Percentiles rank a stretch among this genome's conserved stretches.
Evolutionary conservation across 1,139 yeast species (phyloP).

Genomic region (Suhomyces terraborum): DNA sequence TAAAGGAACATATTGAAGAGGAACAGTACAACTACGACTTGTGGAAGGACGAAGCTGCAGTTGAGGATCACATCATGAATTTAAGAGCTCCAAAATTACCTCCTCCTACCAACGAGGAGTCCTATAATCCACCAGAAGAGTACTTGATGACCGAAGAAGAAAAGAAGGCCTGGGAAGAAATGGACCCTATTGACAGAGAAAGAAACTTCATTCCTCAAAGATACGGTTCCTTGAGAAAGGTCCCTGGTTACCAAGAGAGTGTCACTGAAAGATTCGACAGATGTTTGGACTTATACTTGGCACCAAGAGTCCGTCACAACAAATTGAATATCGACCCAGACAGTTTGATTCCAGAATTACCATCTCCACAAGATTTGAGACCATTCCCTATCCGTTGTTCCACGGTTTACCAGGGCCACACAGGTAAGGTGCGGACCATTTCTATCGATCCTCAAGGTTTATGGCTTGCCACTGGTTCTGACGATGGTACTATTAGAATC

Average conservation of each 20-base stretch:
- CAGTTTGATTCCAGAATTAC: conserved; percentile 91
- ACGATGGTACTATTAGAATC: conserved; percentile 91
- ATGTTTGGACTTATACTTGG: conserved; percentile 87
- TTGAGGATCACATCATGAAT: conserved; percentile 76
- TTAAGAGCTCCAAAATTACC: conserved; percentile 92
- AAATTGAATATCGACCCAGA: conserved; percentile 95
- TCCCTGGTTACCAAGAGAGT: conserved; percentile 87
- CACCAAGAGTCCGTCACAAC: conserved; percentile 93
- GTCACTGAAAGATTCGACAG: conserved; percentile 93
- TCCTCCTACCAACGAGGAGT: conserved; percentile 96
- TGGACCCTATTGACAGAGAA: conserved; percentile 78
- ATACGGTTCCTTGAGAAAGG: conserved; percentile 79
- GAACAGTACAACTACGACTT: conserved; percentile 66
- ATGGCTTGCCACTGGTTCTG: conserved; percentile 97
- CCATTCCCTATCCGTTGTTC: conserved; percentile 98
- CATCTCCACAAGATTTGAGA: conserved; percentile 93
- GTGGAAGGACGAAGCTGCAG: conserved; percentile 73
- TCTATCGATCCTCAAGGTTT: conserved; percentile 87
- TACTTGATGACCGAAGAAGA: conserved; percentile 83
- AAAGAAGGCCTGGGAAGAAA: conserved; percentile 65
- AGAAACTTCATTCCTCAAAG: conserved; percentile 81
- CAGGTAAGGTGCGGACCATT: conserved; percentile 76
- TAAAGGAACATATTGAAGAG: conserved; percentile 53
- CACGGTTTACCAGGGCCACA: conserved; percentile 80
- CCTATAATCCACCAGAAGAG: conserved; percentile 97